Percentiles rank a stretch among this genome's conserved stretches.
These are phyloP conservation scores for Ocimum tenuiflorum DNA, from an alignment of 257 asterid genomes.

Conservation along the genomic window DNA sequence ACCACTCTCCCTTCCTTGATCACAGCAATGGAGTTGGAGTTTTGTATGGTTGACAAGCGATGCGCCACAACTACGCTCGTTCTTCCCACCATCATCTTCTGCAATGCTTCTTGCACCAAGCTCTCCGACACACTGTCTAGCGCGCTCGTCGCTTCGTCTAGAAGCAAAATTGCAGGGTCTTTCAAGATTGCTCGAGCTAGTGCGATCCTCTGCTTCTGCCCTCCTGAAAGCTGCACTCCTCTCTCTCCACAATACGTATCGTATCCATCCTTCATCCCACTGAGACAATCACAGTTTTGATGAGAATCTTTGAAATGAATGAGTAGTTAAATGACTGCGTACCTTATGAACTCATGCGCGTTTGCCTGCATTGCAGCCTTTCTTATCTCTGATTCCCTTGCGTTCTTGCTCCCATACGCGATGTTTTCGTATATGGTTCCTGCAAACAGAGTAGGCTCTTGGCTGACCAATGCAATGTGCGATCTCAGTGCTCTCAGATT, in stretches of 20 bases:
- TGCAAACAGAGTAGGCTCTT: slow-evolving; percentile 67
- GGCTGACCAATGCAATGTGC: slow-evolving; percentile 60
- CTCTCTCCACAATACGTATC: slow-evolving; percentile 74
- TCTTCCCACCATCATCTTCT: slow-evolving; percentile 62
- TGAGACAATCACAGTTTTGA: slow-evolving; percentile 12
- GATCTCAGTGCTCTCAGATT: slow-evolving; percentile 47
- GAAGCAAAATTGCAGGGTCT: slow-evolving; percentile 53
- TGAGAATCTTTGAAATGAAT: no score
- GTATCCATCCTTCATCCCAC: slow-evolving; percentile 76
- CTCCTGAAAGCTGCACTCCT: slow-evolving; percentile 72
- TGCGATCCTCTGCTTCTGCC: slow-evolving; percentile 74
- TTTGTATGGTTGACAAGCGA: slow-evolving; percentile 61
- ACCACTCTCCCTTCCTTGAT: slow-evolving; percentile 60
- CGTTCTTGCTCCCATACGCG: slow-evolving; percentile 47
- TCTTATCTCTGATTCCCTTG: slow-evolving; percentile 54
- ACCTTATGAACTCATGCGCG: slow-evolving; percentile 82
- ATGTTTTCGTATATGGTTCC: slow-evolving; percentile 65
- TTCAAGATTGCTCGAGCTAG: slow-evolving; percentile 74
- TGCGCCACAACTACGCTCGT: slow-evolving; percentile 78
- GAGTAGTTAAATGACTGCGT: not conserved
- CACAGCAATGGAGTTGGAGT: slow-evolving; percentile 61
- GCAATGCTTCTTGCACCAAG: slow-evolving; percentile 68
- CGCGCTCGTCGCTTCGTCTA: slow-evolving; percentile 85
- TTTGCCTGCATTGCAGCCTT: slow-evolving; percentile 69
- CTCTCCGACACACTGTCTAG: slow-evolving; percentile 71